These are phyloP conservation scores for Aureobasidium pullulans DNA, from an alignment of 2,329 filamentous ascomycete species.

Conservation along the genomic window DNA sequence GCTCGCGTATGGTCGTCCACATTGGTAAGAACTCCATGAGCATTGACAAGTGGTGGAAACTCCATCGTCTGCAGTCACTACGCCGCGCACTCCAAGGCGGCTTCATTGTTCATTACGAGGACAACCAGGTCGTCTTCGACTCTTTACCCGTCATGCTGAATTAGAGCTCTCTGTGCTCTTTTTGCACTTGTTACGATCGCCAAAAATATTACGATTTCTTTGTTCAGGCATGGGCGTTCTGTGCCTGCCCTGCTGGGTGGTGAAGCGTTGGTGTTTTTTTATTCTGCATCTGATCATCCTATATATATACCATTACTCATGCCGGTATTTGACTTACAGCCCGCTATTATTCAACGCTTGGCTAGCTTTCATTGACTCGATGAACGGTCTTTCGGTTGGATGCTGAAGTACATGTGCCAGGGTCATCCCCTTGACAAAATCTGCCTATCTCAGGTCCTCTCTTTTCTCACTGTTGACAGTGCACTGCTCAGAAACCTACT, in stretches of 20 bases:
- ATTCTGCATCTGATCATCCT: no score
- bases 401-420: no score
- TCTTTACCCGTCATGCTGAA: constrained; percentile 42
- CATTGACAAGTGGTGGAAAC: constrained; percentile 69
- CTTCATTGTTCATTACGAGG: constrained; percentile 56
- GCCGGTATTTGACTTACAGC: neutral
- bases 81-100: constrained; percentile 55
- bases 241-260: neutral
- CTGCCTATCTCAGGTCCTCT: no score
- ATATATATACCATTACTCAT: neutral
- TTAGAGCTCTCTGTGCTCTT: neutral
- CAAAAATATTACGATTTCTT: neutral
- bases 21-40: constrained; percentile 53
- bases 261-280: neutral
- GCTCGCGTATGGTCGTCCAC: constrained; percentile 57
- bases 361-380: neutral
- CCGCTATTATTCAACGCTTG: neutral
- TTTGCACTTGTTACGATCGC: neutral
- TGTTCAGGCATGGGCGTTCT: neutral
- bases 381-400: no score
- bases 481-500: no score
- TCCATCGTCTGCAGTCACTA: constrained; percentile 55
- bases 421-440: no score
- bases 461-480: no score
- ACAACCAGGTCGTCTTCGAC: constrained; percentile 54